Evolutionary conservation across 352 stramenopile species (phyloP).

Genomic region (Globisporangium perplexum): DNA sequence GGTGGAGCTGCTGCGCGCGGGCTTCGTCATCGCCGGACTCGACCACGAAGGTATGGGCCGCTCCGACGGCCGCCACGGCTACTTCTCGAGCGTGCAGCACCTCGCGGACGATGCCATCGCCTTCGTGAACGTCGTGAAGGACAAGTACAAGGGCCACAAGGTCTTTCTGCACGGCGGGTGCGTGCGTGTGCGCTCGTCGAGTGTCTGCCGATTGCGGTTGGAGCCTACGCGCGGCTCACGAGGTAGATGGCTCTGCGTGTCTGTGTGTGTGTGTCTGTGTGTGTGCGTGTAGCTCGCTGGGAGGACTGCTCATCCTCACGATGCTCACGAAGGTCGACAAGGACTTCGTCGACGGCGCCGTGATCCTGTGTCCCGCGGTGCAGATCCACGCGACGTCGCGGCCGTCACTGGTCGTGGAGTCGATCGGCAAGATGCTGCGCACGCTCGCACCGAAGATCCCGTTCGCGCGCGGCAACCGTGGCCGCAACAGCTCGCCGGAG

Average conservation of each 20-base stretch:
- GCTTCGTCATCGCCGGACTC: constrained; percentile 59
- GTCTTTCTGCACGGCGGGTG: constrained; percentile 71
- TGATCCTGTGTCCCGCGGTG: constrained; percentile 64
- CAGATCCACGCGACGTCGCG: constrained; percentile 58
- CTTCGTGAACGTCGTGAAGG: constrained; percentile 47
- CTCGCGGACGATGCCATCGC: constrained; percentile 67
- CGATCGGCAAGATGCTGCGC: constrained; percentile 46
- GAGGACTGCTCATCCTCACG: constrained; percentile 58
- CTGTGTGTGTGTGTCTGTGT: no score
- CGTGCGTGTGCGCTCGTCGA: background rate
- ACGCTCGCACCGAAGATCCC: constrained; percentile 59
- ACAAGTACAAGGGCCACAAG: constrained; percentile 58
- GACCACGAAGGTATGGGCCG: constrained; percentile 76
- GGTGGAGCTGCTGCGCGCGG: constrained; percentile 49
- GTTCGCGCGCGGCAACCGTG: constrained; percentile 45
- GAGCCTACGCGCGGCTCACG: no score
- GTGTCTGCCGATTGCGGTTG: background rate
- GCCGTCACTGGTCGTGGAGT: constrained; percentile 38
- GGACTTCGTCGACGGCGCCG: constrained; percentile 54
- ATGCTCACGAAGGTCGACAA: constrained; percentile 39
- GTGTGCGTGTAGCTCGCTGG: constrained; percentile 49
- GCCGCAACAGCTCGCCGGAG: constrained; percentile 58
- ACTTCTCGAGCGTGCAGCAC: constrained; percentile 54
- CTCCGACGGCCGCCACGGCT: constrained; percentile 70
- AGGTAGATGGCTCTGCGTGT: constrained; percentile 1